Conservation (phyloP, 2,329 filamentous ascomycete genomes). For the Penicillium psychrosexuale region DNA sequence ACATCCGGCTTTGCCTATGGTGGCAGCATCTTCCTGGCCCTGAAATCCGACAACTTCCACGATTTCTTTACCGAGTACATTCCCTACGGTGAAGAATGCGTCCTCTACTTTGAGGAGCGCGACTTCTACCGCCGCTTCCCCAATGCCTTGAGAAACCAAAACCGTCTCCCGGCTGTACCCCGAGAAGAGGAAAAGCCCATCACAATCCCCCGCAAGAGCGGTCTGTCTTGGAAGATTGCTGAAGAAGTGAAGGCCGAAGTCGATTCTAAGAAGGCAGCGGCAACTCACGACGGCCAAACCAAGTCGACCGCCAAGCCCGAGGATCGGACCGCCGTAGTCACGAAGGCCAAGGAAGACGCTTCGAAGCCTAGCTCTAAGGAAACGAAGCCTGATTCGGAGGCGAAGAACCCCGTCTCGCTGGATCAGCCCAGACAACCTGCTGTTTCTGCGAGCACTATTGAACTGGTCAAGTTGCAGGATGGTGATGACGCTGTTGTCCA, state of each 20-base stretch:
- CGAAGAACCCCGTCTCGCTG: constrained; percentile 30
- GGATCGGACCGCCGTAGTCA: constrained; percentile 26
- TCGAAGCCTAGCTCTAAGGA: constrained; percentile 27
- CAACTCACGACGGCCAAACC: constrained; percentile 35
- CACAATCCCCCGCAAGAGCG: constrained; percentile 80
- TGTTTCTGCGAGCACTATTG: constrained; percentile 62
- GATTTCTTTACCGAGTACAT: constrained; percentile 98
- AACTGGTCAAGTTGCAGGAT: constrained; percentile 70
- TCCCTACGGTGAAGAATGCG: constrained; percentile 88
- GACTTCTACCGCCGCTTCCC: constrained; percentile 88
- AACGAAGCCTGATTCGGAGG: constrained; percentile 15
- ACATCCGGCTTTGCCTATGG: constrained; percentile 76
- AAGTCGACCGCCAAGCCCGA: constrained; percentile 30
- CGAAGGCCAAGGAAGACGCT: constrained; percentile 33
- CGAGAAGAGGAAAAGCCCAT: constrained; percentile 65
- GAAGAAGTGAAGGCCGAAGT: constrained; percentile 59
- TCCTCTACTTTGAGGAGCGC: constrained; percentile 91
- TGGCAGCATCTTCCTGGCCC: constrained; percentile 87
- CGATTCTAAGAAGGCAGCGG: constrained; percentile 54
- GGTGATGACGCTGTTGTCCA: constrained; percentile 85
- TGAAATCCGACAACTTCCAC: constrained; percentile 95
- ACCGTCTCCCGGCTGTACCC: constrained; percentile 33
- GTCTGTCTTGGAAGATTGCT: constrained; percentile 75
- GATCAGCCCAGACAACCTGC: constrained; percentile 41
- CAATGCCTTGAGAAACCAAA: constrained; percentile 49